Evolutionary conservation across 2,329 filamentous ascomycete genomes (phyloP).

Genomic region (Raffaelea deltoideospora): DNA sequence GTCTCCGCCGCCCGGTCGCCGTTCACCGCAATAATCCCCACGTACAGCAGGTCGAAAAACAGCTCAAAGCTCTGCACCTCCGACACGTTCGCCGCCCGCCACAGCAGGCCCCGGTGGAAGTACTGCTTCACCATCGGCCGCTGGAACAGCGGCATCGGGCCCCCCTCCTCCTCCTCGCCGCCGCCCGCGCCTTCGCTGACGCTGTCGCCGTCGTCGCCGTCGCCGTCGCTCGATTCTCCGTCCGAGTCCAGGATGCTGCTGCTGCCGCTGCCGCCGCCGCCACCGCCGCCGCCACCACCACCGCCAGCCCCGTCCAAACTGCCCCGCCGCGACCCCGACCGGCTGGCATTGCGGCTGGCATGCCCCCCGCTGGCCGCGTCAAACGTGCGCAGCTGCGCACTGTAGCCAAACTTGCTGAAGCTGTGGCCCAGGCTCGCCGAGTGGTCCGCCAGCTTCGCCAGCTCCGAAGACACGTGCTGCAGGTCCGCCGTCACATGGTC

Average conservation of each 20-base stretch:
- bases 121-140: conserved; percentile 48
- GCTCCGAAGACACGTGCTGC: conserved; percentile 32
- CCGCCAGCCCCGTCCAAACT: too few relatives aligned
- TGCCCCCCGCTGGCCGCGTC: conserved; percentile 15
- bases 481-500: conserved; percentile 38
- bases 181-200: conserved; percentile 3
- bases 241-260: conserved; percentile 11
- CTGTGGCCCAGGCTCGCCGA: conserved; percentile 35
- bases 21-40: conserved; percentile 48
- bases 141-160: conserved; percentile 39
- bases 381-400: conserved; percentile 37
- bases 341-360: conserved; percentile 1
- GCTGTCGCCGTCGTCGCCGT: conserved; percentile 8
- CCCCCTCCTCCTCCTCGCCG: conserved; percentile 18
- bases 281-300: too few relatives aligned
- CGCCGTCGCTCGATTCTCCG: conserved; percentile 5
- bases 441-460: conserved; percentile 38
- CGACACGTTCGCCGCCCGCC: conserved; percentile 42
- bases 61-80: conserved; percentile 50
- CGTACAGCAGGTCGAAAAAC: conserved; percentile 48
- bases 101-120: conserved; percentile 49
- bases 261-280: conserved; percentile 12
- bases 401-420: conserved; percentile 49
- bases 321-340: not conserved
- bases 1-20: conserved; percentile 44